These are phyloP conservation scores for Trypanosoma melophagium DNA, from an alignment of 208 protist species.

Conservation along the genomic window DNA sequence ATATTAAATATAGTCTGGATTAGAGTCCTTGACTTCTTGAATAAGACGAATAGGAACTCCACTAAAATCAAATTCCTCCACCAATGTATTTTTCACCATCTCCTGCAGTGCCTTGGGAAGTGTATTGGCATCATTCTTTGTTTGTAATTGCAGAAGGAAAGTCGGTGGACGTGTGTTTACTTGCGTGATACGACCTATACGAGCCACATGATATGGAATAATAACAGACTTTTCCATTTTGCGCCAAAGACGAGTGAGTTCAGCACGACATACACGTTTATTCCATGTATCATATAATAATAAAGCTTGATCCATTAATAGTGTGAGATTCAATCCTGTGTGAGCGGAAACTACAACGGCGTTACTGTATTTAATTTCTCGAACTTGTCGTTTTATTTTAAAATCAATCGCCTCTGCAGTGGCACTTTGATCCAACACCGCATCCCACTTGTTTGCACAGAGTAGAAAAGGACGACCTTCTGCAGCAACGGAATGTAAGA, in stretches of 20 bases:
- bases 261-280: conserved; percentile 75
- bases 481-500: conserved; percentile 79
- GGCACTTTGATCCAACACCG: conserved; percentile 83
- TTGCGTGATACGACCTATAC: conserved; percentile 83
- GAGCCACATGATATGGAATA: conserved; percentile 86
- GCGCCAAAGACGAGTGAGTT: conserved; percentile 88
- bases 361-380: conserved; percentile 89
- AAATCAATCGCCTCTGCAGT: conserved; percentile 92
- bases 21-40: conserved; percentile 87
- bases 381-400: conserved; percentile 90
- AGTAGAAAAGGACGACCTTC: conserved; percentile 89
- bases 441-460: conserved; percentile 93
- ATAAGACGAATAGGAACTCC: conserved; percentile 88
- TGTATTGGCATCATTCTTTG: conserved; percentile 80
- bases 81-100: conserved; percentile 91
- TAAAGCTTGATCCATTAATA: conserved; percentile 86
- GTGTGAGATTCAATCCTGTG: conserved; percentile 83
- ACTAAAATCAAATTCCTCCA: conserved; percentile 90
- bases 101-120: conserved; percentile 79
- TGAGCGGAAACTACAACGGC: conserved; percentile 88
- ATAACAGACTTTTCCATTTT: conserved; percentile 90
- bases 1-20: conserved; percentile 87
- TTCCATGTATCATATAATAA: conserved; percentile 90
- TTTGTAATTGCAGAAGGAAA: conserved; percentile 88
- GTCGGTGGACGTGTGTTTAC: conserved; percentile 86